Percentiles rank a stretch among this genome's conserved stretches.
Conservation (phyloP, 257 asterid genomes). For the Henckelia pumila region DNA sequence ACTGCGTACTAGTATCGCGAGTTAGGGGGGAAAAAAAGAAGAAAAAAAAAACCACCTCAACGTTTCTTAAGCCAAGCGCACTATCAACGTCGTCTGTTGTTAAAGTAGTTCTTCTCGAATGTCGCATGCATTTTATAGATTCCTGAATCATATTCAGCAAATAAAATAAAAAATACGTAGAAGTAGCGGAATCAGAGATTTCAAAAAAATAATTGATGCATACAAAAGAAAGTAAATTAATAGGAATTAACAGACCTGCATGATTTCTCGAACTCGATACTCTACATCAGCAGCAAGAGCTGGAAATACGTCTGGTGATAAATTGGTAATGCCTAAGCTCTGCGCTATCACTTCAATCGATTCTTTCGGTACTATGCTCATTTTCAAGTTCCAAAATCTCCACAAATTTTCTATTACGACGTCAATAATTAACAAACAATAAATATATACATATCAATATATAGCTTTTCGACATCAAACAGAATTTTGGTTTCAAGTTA, state of each 20-base stretch:
- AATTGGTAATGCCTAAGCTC: conserved; percentile 76
- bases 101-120: conserved; percentile 86
- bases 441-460: neutral
- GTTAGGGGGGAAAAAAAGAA: too few species aligned
- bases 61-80: conserved; percentile 85
- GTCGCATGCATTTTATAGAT: conserved; percentile 96
- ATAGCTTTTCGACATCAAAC: neutral
- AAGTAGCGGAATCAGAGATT: neutral
- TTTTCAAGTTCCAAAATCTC: conserved; percentile 24
- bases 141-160: conserved; percentile 49
- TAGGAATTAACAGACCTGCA: conserved; percentile 67
- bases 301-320: conserved; percentile 82
- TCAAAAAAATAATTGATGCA: neutral
- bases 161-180: neutral
- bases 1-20: neutral
- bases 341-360: conserved; percentile 90
- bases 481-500: neutral
- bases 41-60: conserved; percentile 55
- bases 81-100: conserved; percentile 87
- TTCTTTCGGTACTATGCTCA: conserved; percentile 83
- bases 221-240: neutral
- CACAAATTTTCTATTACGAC: neutral
- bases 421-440: neutral
- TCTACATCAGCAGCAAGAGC: conserved; percentile 94
- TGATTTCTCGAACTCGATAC: conserved; percentile 88